Percentiles rank a stretch among this genome's conserved stretches.
phyloP scores from a whole-genome alignment of 331 rosid species.

The Quercus phellos region DNA sequence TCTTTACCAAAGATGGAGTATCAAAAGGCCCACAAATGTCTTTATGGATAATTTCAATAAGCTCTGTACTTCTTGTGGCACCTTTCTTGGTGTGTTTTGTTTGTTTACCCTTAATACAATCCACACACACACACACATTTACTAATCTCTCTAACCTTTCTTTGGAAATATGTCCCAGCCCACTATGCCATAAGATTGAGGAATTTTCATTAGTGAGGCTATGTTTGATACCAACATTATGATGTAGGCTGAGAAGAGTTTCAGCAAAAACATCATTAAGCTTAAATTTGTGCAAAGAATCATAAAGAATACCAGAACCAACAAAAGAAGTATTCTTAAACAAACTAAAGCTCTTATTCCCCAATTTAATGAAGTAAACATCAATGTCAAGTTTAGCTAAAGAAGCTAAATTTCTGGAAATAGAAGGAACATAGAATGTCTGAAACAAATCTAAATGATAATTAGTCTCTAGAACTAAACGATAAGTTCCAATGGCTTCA shows the following conservation, averaged over 20 bases:
- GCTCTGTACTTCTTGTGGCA: neutral
- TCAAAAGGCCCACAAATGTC: neutral
- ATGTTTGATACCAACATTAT: neutral
- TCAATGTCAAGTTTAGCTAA: neutral
- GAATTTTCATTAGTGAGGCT: neutral
- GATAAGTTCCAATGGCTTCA: neutral
- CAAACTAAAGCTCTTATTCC: neutral
- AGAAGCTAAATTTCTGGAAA: neutral
- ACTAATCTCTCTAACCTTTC: constrained; percentile 4
- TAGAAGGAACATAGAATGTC: neutral
- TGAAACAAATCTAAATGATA: neutral
- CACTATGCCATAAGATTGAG: neutral
- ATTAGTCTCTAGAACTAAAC: neutral
- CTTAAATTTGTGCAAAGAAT: neutral
- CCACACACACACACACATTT: neutral
- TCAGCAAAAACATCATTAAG: neutral
- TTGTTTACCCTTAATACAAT: neutral
- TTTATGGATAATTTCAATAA: neutral
- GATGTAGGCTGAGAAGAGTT: neutral
- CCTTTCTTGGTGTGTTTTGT: neutral
- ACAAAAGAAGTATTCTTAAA: neutral
- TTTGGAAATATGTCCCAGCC: neutral
- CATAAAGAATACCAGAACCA: neutral
- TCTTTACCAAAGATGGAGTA: too few species aligned
- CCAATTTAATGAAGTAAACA: neutral